These are phyloP conservation scores for Dactylonectria macrodidyma DNA, from an alignment of 2,329 filamentous ascomycete genomes.

Conservation along the genomic window DNA sequence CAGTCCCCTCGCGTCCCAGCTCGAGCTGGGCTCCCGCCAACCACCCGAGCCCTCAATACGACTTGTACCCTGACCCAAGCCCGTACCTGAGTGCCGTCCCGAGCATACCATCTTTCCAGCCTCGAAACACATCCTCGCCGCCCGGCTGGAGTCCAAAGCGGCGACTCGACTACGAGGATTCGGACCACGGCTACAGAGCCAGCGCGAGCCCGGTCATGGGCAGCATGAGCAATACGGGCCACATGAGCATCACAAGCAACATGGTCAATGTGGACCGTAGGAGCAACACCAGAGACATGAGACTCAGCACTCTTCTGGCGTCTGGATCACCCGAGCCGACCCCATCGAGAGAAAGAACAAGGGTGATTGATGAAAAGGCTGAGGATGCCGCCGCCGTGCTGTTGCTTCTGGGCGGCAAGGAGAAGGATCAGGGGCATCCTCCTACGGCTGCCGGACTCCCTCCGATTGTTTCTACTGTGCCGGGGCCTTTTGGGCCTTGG, in stretches of 20 bases:
- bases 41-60: slow-evolving; percentile 37
- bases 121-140: slow-evolving; percentile 13
- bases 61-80: slow-evolving; percentile 28
- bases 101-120: slow-evolving; percentile 33
- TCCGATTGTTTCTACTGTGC: background rate
- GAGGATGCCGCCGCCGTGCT: slow-evolving; percentile 40
- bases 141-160: slow-evolving; percentile 42
- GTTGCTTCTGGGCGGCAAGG: slow-evolving; percentile 42
- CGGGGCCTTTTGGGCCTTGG: background rate
- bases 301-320: slow-evolving; percentile 30
- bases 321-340: slow-evolving; percentile 38
- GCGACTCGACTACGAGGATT: slow-evolving; percentile 40
- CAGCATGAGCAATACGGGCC: slow-evolving; percentile 16
- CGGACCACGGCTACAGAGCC: slow-evolving; percentile 35
- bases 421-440: slow-evolving; percentile 24
- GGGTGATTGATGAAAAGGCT: background rate
- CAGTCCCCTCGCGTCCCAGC: slow-evolving; percentile 44
- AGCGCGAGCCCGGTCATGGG: slow-evolving; percentile 42
- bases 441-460: background rate
- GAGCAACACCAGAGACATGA: slow-evolving; percentile 29
- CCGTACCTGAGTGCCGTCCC: slow-evolving; percentile 44
- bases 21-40: slow-evolving; percentile 40
- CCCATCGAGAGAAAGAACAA: slow-evolving; percentile 28
- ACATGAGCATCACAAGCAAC: slow-evolving; percentile 22
- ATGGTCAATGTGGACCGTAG: background rate